Evolutionary conservation across 2,329 filamentous ascomycete genomes (phyloP).

Genomic region (Fusarium stilboides): DNA sequence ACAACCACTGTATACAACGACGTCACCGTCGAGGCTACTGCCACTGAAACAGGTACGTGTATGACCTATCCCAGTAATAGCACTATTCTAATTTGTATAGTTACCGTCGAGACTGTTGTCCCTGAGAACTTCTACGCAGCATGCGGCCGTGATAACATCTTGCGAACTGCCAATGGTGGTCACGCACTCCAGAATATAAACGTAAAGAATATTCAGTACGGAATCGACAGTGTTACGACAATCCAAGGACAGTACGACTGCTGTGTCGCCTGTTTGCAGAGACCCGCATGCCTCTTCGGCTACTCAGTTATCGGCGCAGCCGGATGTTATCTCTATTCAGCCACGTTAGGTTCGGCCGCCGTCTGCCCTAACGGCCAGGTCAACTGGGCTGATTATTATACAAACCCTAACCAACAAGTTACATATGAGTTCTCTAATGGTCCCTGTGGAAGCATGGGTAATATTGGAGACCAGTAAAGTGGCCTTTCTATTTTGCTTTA

Average conservation of each 20-base stretch:
- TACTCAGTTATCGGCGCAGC: no score
- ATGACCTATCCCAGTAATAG: accelerated
- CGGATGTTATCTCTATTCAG: background rate
- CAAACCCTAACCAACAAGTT: no score
- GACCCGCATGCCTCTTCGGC: background rate
- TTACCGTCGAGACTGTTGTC: background rate
- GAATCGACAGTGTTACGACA: background rate
- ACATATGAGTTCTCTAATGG: background rate
- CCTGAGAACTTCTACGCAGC: background rate
- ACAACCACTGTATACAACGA: background rate
- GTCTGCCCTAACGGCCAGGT: background rate
- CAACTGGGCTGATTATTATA: background rate
- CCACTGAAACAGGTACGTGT: background rate
- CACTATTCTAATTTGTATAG: background rate
- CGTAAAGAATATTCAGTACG: no score
- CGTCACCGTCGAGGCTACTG: background rate
- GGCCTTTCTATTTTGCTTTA: no score
- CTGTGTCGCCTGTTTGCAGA: background rate
- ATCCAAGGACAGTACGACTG: background rate
- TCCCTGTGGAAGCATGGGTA: background rate
- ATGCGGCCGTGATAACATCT: background rate
- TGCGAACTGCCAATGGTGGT: background rate
- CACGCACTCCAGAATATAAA: background rate
- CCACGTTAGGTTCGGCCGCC: background rate
- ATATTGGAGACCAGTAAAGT: no score